Percentiles rank a stretch among this genome's conserved stretches.
Conservation (phyloP, 140 eudicot genomes). For the Erigeron philadelphicus region DNA sequence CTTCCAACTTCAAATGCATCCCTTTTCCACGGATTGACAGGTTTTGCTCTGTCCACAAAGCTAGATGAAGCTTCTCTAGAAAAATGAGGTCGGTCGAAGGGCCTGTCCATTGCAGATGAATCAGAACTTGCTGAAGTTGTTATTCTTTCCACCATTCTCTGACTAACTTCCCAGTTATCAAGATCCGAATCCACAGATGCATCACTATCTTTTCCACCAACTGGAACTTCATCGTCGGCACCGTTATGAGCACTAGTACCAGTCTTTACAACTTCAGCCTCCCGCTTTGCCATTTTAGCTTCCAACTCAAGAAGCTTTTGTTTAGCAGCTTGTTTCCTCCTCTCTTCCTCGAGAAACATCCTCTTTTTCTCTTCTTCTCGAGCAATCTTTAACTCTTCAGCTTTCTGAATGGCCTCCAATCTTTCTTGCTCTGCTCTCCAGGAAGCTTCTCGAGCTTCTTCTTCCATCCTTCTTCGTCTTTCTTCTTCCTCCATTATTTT, state of each 20-base stretch:
- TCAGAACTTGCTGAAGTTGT: slow-evolving; percentile 69
- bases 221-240: slow-evolving; percentile 45
- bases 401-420: slow-evolving; percentile 59
- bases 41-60: slow-evolving; percentile 51
- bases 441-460: slow-evolving; percentile 84
- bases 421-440: slow-evolving; percentile 92
- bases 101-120: slow-evolving; percentile 47
- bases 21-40: slow-evolving; percentile 69
- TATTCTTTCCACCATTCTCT: slow-evolving; percentile 82
- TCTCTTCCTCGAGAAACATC: slow-evolving; percentile 65
- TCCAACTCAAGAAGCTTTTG: slow-evolving; percentile 91
- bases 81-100: slow-evolving; percentile 44
- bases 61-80: slow-evolving; percentile 47
- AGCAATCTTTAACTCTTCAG: slow-evolving; percentile 69
- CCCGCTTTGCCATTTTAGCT: slow-evolving; percentile 75
- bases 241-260: slow-evolving; percentile 29
- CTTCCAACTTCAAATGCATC: slow-evolving; percentile 62
- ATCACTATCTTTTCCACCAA: slow-evolving; percentile 44
- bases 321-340: slow-evolving; percentile 90
- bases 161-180: slow-evolving; percentile 86
- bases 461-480: slow-evolving; percentile 57
- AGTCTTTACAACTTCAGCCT: slow-evolving; percentile 45
- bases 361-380: slow-evolving; percentile 86
- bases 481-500: slow-evolving; percentile 78
- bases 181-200: slow-evolving; percentile 39